Percentiles rank a stretch among this genome's conserved stretches.
Evolutionary conservation across 2,329 filamentous ascomycete genomes (phyloP).

Genomic region (Aspergillus oerlinghausenensis): DNA sequence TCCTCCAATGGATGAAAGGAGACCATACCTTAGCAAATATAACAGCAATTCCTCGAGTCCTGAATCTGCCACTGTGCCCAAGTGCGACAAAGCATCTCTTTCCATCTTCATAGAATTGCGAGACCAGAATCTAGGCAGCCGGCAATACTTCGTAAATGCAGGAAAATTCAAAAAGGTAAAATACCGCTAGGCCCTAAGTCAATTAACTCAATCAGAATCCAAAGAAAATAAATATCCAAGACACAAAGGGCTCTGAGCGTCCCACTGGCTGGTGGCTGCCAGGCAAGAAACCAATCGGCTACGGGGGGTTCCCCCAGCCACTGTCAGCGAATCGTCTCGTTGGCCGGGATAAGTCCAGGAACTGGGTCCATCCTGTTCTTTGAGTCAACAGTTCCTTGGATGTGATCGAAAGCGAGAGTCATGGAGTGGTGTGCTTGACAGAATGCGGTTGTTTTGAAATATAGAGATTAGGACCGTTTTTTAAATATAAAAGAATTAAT

Average conservation of each 20-base stretch:
- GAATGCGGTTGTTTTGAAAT: neutral
- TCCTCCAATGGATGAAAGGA: neutral
- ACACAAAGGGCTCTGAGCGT: neutral
- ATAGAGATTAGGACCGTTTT: neutral
- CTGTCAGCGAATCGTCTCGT: neutral
- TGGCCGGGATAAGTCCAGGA: neutral
- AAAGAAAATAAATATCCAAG: neutral
- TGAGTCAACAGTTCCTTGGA: neutral
- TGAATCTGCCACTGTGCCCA: neutral
- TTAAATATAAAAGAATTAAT: neutral
- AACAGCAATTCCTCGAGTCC: neutral
- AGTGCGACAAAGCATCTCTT: neutral
- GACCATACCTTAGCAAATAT: neutral
- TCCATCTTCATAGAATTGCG: neutral
- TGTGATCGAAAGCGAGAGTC: neutral
- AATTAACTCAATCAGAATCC: neutral
- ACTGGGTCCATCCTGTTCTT: neutral
- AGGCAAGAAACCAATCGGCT: neutral
- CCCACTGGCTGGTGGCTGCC: neutral
- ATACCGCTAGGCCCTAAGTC: neutral
- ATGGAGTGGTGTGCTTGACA: neutral
- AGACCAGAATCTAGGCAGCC: neutral
- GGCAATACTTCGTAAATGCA: neutral
- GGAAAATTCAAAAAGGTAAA: neutral
- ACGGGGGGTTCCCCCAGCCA: neutral